A percentile compares a stretch with the other conserved stretches of the same genome.
Evolutionary conservation across 2,329 filamentous ascomycete species (phyloP).

Genomic region (Neofusicoccum laricinum): DNA sequence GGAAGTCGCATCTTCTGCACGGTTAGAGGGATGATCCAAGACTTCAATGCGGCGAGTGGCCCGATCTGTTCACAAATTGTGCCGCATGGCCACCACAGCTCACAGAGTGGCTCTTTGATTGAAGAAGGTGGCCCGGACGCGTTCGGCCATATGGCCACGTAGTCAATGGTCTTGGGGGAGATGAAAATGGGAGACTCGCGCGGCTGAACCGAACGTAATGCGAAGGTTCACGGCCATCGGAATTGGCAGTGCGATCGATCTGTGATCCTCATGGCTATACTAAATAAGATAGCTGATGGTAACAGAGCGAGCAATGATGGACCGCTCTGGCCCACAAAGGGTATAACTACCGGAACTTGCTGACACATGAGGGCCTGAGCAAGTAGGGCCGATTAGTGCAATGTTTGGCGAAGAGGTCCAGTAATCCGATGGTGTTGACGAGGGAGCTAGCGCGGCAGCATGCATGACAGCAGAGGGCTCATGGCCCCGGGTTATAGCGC

Average conservation of each 20-base stretch:
- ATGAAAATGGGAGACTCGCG: not conserved
- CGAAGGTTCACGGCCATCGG: not conserved
- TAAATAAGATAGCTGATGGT: not conserved
- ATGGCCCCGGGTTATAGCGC: not conserved
- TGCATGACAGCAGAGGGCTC: not conserved
- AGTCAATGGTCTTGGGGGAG: not conserved
- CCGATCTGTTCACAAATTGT: not conserved
- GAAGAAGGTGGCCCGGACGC: not conserved
- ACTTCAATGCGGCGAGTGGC: not conserved
- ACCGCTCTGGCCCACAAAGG: not conserved
- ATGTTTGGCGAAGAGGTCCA: not conserved
- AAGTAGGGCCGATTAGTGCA: slow-evolving; percentile 1
- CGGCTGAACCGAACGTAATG: not conserved
- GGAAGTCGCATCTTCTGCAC: not conserved
- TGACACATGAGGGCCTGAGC: not conserved
- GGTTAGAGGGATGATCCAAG: not conserved
- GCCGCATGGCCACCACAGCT: not conserved
- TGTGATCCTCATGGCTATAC: not conserved
- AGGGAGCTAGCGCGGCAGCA: not conserved
- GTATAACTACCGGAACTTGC: not conserved
- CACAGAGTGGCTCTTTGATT: not conserved
- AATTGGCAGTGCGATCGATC: not conserved
- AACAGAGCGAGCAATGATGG: not conserved
- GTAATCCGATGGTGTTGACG: not conserved
- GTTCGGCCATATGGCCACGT: not conserved